Base-by-base conservation (phyloP, 148 eudicot genomes). In the Persicaria maculosa region DNA sequence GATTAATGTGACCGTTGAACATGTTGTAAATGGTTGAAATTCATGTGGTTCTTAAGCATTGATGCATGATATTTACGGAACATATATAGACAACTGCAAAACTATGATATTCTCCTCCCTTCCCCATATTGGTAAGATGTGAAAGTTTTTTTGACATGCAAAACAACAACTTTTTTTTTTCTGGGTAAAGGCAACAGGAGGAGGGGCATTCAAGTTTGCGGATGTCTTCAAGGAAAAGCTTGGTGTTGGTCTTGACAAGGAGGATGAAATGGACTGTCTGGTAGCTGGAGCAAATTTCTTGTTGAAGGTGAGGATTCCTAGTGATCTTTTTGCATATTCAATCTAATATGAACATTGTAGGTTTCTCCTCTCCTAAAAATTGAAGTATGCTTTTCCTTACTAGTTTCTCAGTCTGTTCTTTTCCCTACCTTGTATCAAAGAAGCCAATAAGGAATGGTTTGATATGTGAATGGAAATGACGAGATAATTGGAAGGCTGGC, bases 271-370 rank as follows among this genome's bases (percentile, higher is more conserved):
- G 98, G 89, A 89, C 80, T 88, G 86, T 77, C 88, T 93, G 68
- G 98, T 93, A 46, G 81, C 91, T 77, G 98, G 98, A 79, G 87
- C 92, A 71, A 93, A 93, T 84, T 93, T 89, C 80, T 77, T 93
- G 75, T 87, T 93, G 52, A 88, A 89, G 98, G 97, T 93, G 81
- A 84, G 83, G 72, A 75, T 50, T 78, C 9, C 17, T 40, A 22
- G n/a, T 43, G 4, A 40, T 40, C n/a, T 65, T 5, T 65, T 25
- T 65, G 9, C 5, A n/a, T 36, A 14, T 12, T 65, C 17, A 65
- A 6, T 40, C 47, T 15, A 17, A 40, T 65, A 40, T 31, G 45
- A 65, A 65, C 19, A 40, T 12, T 7, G 43, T 65, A 62, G 70
- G 47, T 40, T 43, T 64, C 15, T 7, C 9, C 12, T 48, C n/a